These are phyloP conservation scores for Bacidia gigantensis DNA, from an alignment of 495 filamentous ascomycete species.

Conservation along the genomic window DNA sequence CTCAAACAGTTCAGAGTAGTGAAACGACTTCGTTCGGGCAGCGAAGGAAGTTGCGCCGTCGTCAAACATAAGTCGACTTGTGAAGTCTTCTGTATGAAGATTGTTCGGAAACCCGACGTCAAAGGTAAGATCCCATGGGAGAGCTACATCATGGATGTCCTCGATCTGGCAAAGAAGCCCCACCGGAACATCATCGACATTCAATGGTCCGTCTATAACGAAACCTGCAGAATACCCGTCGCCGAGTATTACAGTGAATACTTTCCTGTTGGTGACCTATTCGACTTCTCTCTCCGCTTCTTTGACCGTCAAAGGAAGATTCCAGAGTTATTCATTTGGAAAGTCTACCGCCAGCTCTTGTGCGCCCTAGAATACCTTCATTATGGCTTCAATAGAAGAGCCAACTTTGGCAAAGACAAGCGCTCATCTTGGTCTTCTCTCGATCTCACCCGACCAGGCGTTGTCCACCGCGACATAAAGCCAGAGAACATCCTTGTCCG, in stretches of 20 bases:
- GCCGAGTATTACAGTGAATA: constrained; percentile 99
- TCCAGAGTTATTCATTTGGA: constrained; percentile 93
- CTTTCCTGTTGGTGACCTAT: constrained; percentile 82
- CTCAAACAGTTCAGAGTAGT: neutral
- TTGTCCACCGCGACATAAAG: constrained; percentile 95
- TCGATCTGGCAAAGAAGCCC: neutral
- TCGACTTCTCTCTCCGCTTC: constrained; percentile 54
- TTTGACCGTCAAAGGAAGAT: constrained; percentile 63
- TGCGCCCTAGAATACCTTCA: constrained; percentile 91
- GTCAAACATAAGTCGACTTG: constrained; percentile 30
- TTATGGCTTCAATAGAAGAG: constrained; percentile 31
- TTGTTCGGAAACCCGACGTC: constrained; percentile 1
- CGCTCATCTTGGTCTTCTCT: neutral
- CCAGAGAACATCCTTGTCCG: constrained; percentile 87
- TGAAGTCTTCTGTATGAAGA: constrained; percentile 14
- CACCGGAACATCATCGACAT: constrained; percentile 15
- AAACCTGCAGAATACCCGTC: constrained; percentile 42
- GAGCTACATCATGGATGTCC: constrained; percentile 1
- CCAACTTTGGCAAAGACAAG: neutral
- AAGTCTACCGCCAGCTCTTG: constrained; percentile 82
- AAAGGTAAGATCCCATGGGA: constrained; percentile 3
- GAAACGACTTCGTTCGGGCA: neutral
- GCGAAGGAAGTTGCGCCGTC: constrained; percentile 1
- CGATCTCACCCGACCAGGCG: constrained; percentile 30
- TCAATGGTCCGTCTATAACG: neutral